Base-by-base conservation (phyloP, 352 stramenopile species). In the Sclerospora graminicola region DNA sequence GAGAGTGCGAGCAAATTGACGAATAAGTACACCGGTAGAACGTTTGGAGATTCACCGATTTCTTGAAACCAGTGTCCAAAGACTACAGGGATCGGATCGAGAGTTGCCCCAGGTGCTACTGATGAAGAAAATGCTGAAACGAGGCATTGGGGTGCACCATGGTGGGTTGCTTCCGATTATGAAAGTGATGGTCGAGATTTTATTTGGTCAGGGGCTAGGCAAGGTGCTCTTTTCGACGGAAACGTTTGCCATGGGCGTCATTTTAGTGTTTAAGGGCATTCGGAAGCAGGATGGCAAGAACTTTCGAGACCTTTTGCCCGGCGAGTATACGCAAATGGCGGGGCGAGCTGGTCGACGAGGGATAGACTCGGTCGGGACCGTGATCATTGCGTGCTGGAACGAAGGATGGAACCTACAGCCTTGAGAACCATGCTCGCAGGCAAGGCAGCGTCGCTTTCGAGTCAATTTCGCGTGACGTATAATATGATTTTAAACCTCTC, bases 111-210 rank as follows among this genome's bases (percentile, higher is more conserved):
- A 99, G 57, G 95, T 99, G 13, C 54, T 97, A 44, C 92, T 86
- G 9, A 82, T 99, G 49, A 84, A 99, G 18, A 95, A 97, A 44
- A 84, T 99, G 83, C 81, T 98, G 4, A 89, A 92, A 60, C 71
- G 89, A 29, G 97, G 97, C 28, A 90, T 99, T 43, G 97, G 95
- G 24, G 84, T 99, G 36, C 95, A 98, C 48, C 95, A 99, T 51
- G 90, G 94, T 23, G 95, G 95, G 0, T 56, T 99, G 26, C 77
- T 99, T 14, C 96, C 96, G 2, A 98, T 99, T 30, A 81, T 99
- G 38, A 99, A 99, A 63, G 97, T 99, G 60, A 96, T 98, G 67
- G 95, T 99, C n/a, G 95, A 99, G 63, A 99, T 99, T 32, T 72
- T 99, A 26, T 99, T 99, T 69, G 89, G 81, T 26, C 68, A 89